Percentiles rank a stretch among this genome's conserved stretches.
These are phyloP conservation scores for Pseudognaphalium luteoalbum DNA, from an alignment of 129 eudicot species.

Conservation along the genomic window DNA sequence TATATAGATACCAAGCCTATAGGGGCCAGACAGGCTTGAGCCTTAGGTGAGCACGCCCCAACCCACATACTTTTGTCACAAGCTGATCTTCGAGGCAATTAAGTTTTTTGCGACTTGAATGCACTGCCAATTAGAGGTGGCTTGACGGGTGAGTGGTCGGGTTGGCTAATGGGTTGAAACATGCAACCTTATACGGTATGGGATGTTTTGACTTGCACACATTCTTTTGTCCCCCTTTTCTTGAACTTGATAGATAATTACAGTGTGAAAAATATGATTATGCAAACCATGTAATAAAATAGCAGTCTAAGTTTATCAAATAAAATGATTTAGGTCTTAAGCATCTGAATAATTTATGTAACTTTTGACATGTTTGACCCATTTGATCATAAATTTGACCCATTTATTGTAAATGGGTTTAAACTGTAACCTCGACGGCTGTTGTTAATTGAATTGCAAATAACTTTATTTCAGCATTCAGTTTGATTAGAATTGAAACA, in stretches of 20 bases:
- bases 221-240: background rate
- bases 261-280: no score
- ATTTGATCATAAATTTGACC: background rate
- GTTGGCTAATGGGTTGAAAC: background rate
- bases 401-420: background rate
- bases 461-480: background rate
- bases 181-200: background rate
- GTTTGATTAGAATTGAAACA: background rate
- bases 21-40: no score
- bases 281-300: background rate
- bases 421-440: background rate
- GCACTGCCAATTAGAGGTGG: no score
- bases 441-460: conserved; percentile 3
- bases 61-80: no score
- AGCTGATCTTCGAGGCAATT: no score
- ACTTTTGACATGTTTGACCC: background rate
- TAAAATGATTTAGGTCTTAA: background rate
- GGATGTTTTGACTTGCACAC: background rate
- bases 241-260: background rate
- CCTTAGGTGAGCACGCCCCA: no score
- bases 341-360: background rate
- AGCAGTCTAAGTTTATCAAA: background rate
- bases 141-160: no score
- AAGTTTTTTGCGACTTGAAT: no score
- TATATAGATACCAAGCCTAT: no score